These are phyloP conservation scores for Pichia sp. DNA, from an alignment of 1,139 yeast genomes.

Conservation along the genomic window DNA sequence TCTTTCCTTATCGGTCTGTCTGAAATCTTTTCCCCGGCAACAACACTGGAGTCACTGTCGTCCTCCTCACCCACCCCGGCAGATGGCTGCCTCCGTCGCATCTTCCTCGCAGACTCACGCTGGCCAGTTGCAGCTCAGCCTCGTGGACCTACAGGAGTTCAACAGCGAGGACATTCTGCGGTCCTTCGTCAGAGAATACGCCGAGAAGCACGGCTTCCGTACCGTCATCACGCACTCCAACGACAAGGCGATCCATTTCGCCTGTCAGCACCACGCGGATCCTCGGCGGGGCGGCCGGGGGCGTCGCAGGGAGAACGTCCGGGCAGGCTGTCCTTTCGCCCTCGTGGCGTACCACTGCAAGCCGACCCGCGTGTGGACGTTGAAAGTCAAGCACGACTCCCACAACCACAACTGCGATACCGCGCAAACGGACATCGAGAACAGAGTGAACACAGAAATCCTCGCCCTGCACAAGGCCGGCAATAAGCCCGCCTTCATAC, in stretches of 20 bases:
- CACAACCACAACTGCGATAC: constrained; percentile 46
- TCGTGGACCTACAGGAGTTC: constrained; percentile 50
- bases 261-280: constrained; percentile 45
- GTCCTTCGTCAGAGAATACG: constrained; percentile 54
- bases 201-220: constrained; percentile 56
- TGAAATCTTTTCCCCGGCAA: too few species aligned
- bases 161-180: constrained; percentile 49
- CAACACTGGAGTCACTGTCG: too few species aligned
- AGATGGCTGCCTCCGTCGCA: not conserved
- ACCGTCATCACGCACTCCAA: constrained; percentile 59
- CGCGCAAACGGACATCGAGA: not conserved
- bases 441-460: not conserved
- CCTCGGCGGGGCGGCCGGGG: constrained; percentile 18
- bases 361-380: constrained; percentile 48
- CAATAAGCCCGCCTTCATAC: constrained; percentile 56
- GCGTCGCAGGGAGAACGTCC: not conserved
- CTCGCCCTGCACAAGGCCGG: constrained; percentile 43
- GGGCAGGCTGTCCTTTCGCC: constrained; percentile 48
- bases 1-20: too few species aligned
- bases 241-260: constrained; percentile 55
- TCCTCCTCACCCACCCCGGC: too few species aligned
- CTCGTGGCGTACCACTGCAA: constrained; percentile 50
- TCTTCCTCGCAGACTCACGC: not conserved
- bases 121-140: not conserved
- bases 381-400: constrained; percentile 52